phyloP scores from a whole-genome alignment of 2,329 filamentous ascomycete species.

The Leptographium procerum region DNA sequence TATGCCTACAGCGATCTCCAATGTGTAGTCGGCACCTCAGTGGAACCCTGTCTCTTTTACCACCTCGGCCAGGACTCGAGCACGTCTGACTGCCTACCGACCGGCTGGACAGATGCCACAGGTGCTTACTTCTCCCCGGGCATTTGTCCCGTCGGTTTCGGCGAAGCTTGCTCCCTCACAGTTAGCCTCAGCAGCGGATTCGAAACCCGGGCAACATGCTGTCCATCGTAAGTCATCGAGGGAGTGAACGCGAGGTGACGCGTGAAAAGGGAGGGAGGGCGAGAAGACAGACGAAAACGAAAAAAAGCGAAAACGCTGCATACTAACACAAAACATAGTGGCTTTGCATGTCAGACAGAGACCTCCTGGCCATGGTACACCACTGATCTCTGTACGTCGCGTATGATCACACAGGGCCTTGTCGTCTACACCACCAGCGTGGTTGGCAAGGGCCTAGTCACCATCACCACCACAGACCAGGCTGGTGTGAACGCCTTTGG shows the following conservation, averaged over 20 bases:
- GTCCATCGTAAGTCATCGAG: not conserved
- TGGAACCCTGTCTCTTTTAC: not conserved
- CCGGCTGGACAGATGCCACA: not conserved
- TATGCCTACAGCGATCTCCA: too few species aligned
- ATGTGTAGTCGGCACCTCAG: not conserved
- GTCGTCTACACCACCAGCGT: constrained; percentile 5
- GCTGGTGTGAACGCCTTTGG: constrained; percentile 8
- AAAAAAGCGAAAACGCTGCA: too few species aligned
- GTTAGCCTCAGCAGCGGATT: not conserved
- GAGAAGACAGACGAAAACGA: too few species aligned
- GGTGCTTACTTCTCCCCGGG: constrained; percentile 5
- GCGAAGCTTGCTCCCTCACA: not conserved
- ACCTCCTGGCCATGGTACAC: constrained; percentile 1
- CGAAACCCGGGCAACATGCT: constrained; percentile 7
- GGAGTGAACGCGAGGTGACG: not conserved
- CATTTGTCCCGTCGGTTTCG: constrained; percentile 6
- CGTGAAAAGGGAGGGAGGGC: too few species aligned
- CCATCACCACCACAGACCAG: not conserved
- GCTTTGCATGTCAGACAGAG: constrained; percentile 1
- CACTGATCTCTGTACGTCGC: constrained; percentile 2
- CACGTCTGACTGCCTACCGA: constrained; percentile 1
- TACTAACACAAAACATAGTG: not conserved
- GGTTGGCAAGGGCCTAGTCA: not conserved
- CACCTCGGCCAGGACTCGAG: constrained; percentile 5
- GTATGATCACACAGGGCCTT: not conserved